Evolutionary conservation across 176 grass and related monocot genomes (phyloP), one percentile per base, ranked within the genome.

Genomic region (Canna indica): DNA sequence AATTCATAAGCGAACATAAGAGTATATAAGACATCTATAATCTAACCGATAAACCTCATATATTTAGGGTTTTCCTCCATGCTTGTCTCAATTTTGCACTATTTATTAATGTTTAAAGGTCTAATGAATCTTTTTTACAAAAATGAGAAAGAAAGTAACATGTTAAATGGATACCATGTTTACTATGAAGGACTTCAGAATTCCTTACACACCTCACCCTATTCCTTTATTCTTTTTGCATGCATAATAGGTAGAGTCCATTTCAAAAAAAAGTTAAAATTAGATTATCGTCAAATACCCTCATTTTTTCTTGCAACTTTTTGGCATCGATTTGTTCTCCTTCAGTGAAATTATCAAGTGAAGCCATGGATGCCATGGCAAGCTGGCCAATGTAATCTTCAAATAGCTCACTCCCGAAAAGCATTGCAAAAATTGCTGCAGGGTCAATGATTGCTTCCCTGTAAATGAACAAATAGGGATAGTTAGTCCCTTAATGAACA

Each of bases 341-440:
- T 71, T 99, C 94, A 47, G 75, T 79, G 73, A 82, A 79, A 77
- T 80, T 85, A 87, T 99, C 94, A 83, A 83, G 86, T 76, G 89
- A 99, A 82, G 86, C 86, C 84, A 99, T 93, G 64, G 94, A 90
- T 62, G 84, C 86, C 84, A 99, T 99, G 60, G 94, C 94, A 71
- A 99, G 73, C 79, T 99, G 86, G 66, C 94, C 94, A 85, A 99
- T 93, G 73, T 99, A 99, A 70, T 93, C 89, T 73, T 99, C 86
- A 83, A 99, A 99, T 54, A 90, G 73, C 67, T 99, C 94, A 76
- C 94, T 99, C 64, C 94, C 94, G 47, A 99, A 99, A 73, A 99
- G 80, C 73, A 99, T 99, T 30, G 89, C 94, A 67, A 99, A 99
- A 73, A 99, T 99, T 76, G 89, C 89, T 78, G 86, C 82, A 85